phyloP scores from a whole-genome alignment of 345 rosid species.

The Hibiscus mutabilis region DNA sequence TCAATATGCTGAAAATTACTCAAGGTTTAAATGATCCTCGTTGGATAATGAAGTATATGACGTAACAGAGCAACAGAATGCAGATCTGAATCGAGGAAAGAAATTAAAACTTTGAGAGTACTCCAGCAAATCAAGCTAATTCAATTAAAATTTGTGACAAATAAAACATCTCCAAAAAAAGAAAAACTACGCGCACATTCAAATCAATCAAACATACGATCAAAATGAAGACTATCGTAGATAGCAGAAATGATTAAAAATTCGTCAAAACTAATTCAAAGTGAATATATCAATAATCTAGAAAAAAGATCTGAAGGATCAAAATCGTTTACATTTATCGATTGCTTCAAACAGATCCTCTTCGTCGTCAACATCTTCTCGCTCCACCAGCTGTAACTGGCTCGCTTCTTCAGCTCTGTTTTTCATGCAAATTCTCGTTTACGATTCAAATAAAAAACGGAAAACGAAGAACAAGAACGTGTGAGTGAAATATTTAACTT shows the following conservation, averaged over 20 bases:
- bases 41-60: not conserved
- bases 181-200: not conserved
- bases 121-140: not conserved
- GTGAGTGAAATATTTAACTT: slow-evolving; percentile 18
- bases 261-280: not conserved
- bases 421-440: not conserved
- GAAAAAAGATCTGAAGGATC: not conserved
- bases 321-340: slow-evolving; percentile 45
- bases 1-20: not conserved
- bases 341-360: slow-evolving; percentile 73
- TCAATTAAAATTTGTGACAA: not conserved
- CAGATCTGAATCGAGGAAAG: not conserved
- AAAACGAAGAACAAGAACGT: slow-evolving; percentile 2
- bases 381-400: slow-evolving; percentile 67
- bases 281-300: not conserved
- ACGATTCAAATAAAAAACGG: not conserved
- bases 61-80: not conserved
- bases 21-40: not conserved
- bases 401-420: slow-evolving; percentile 60
- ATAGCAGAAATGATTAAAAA: not conserved
- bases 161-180: not conserved
- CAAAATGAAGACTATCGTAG: not conserved
- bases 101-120: not conserved
- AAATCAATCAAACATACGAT: not conserved
- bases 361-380: slow-evolving; percentile 61